Evolutionary conservation across 257 asterid species (phyloP), one percentile per base, ranked within the genome.

Genomic region (Capsicum rhomboideum): DNA sequence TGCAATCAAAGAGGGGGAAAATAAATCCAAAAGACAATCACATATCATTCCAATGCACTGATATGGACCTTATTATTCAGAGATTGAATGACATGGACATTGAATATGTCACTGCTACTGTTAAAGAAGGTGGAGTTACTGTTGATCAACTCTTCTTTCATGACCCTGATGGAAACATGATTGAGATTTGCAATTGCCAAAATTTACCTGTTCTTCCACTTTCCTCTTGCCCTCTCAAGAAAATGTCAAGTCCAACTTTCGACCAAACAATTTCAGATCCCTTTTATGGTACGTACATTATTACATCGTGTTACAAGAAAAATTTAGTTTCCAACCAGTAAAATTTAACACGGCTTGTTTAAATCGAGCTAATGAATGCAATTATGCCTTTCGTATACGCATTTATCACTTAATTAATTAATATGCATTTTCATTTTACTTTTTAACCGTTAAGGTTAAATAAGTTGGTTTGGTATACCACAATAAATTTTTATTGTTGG

Each of bases 61-160:
- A 93, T 42, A 90, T 95, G 98, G 90, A 90, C 0, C 23, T 90
- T 0, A 84, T 94, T 0, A 88, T 93, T 34, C 74, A 78, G 9
- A 92, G 86, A 55, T 31, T 94, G 86, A 86, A 90, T 26, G 94
- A 88, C 1, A 89, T 91, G 98, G 84, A 89, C 2, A 84, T 94
- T 0, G 95, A 95, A 14, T 94, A 89, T 54, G 97, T 90, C 2
- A 91, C 88, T 5, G 97, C 95, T 34, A 90, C 90, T 28, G 99
- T 95, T 0, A 87, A 81, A 55, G 99, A 95, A 90, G 94, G 98
- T 18, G 98, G 97, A 2, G 91, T 94, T 1, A 86, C 88, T 3
- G 99, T 95, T 20, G 99, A 94, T 81, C 98, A 95, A 53, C 83
- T 95, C 7, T 95, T 95, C 89, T 95, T 95, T 86, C 99, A 95